These are phyloP conservation scores for Tylopilus intermedius DNA, from an alignment of 768 basidiomycete species.

Conservation along the genomic window DNA sequence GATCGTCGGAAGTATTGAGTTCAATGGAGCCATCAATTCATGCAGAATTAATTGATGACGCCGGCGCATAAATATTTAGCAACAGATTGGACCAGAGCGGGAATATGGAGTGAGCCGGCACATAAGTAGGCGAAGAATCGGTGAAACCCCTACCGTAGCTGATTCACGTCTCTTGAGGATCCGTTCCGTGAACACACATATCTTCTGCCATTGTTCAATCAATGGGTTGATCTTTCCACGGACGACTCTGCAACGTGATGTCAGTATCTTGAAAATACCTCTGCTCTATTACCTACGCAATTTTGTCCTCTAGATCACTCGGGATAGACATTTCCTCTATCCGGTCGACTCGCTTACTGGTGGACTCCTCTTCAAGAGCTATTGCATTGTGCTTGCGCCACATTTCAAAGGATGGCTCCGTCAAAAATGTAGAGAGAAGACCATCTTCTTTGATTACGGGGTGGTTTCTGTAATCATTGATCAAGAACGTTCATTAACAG, in stretches of 20 bases:
- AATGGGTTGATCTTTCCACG: slow-evolving; percentile 68
- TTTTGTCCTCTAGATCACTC: slow-evolving; percentile 86
- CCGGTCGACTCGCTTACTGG: slow-evolving; percentile 69
- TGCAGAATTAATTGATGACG: slow-evolving; percentile 1
- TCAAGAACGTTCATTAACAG: background rate
- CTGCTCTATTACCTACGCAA: slow-evolving; percentile 46
- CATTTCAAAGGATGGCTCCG: slow-evolving; percentile 76
- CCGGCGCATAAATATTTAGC: slow-evolving; percentile 26
- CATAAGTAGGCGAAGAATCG: slow-evolving; percentile 57
- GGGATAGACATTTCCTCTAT: slow-evolving; percentile 92
- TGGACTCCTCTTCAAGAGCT: slow-evolving; percentile 84
- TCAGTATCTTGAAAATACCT: background rate
- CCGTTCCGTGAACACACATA: slow-evolving; percentile 83
- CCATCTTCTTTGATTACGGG: slow-evolving; percentile 88
- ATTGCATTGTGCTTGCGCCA: slow-evolving; percentile 81
- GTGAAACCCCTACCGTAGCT: slow-evolving; percentile 74
- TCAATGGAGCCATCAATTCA: slow-evolving; percentile 15
- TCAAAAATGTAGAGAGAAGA: slow-evolving; percentile 73
- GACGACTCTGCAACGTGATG: slow-evolving; percentile 49
- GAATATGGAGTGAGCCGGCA: slow-evolving; percentile 68
- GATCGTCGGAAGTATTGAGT: slow-evolving; percentile 33
- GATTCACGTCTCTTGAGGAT: slow-evolving; percentile 87
- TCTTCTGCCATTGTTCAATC: slow-evolving; percentile 89
- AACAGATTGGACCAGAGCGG: slow-evolving; percentile 40
- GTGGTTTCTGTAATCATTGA: slow-evolving; percentile 63